A percentile compares a stretch with the other conserved stretches of the same genome.
These are phyloP conservation scores for Tetrahymena borealis DNA, from an alignment of 73 alveolate species.

Conservation along the genomic window DNA sequence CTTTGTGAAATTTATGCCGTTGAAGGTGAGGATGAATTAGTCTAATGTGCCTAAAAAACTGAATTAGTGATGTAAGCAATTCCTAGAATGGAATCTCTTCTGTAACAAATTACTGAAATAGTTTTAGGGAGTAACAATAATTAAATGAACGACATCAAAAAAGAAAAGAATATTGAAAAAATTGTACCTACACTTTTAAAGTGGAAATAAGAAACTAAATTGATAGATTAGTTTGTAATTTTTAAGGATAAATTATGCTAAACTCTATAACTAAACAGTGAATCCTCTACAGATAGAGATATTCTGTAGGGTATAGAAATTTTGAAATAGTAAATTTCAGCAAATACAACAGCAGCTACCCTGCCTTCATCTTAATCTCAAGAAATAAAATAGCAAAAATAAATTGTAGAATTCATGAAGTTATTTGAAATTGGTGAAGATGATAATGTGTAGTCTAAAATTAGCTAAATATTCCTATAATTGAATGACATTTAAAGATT, in stretches of 20 bases:
- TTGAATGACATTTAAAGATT: conserved; percentile 22
- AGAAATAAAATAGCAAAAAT: conserved; percentile 6
- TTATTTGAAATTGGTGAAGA: conserved; percentile 11
- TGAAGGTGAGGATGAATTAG: conserved; percentile 8
- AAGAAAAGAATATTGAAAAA: conserved; percentile 18
- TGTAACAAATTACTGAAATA: conserved; percentile 15
- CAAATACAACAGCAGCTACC: not conserved
- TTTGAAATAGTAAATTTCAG: not conserved
- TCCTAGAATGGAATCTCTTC: conserved; percentile 16
- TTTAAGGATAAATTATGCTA: conserved; percentile 12
- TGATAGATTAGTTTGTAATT: conserved; percentile 14
- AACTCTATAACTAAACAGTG: not conserved
- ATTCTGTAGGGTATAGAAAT: conserved; percentile 1
- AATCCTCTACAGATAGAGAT: conserved; percentile 16
- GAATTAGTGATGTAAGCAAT: conserved; percentile 32
- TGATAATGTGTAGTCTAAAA: conserved; percentile 18
- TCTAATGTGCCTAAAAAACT: conserved; percentile 17
- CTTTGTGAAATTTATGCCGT: conserved; percentile 32
- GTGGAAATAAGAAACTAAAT: conserved; percentile 21
- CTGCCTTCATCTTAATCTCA: not conserved
- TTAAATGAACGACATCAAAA: not conserved
- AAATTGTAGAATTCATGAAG: not conserved
- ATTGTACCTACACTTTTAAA: not conserved
- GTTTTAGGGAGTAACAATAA: not conserved
- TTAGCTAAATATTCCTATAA: conserved; percentile 9